Evolutionary conservation across 352 stramenopile species (phyloP), one percentile per base, ranked within the genome.

Genomic region (Thalassiosira livingstoniorum): DNA sequence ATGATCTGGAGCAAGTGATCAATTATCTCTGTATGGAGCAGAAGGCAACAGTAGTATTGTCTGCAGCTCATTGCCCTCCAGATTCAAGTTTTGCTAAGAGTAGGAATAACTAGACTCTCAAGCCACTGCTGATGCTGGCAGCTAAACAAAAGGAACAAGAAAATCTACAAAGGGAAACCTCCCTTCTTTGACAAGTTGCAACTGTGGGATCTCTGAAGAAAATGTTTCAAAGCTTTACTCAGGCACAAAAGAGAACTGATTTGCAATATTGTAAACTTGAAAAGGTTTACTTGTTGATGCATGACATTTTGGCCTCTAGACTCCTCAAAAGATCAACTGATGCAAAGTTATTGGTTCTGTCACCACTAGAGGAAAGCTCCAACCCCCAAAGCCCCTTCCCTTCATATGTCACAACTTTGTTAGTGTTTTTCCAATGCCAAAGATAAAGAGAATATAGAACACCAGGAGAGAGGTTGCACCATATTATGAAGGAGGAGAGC

Each of bases 121-220:
- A 84, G 62, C 25, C 66, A 1, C 47, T 78, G 32, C 73, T 77
- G 13, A 37, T 53, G 5, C 32, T 27, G 10, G 45, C 61, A 37
- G 51, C 27, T 45, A 63, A 84, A 54, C 4, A n/a, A 2, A 75
- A 72, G n/a, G n/a, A 81, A 72, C 35, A 18, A 58, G 15, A 81
- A 81, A n/a, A 78, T 86, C 47, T 43, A 74, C 25, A 68, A 65
- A 29, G 39, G 42, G 23, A 47, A 68, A 5, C 42, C 70, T 0
- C 25, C 53, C 11, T 81, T 61, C 51, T 81, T 64, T 55, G 11
- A 27, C 4, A 18, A 34, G 25, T 27, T 79, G 0, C 51, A 64
- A 25, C 71, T 71, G 15, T 86, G 78, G 78, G 18, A 68, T n/a
- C 42, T 78, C 29, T 34, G 58, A 5, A 5, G 23, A 4, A 18